Conservation (phyloP, 306 rosid genomes). For the Styphnolobium japonicum region DNA sequence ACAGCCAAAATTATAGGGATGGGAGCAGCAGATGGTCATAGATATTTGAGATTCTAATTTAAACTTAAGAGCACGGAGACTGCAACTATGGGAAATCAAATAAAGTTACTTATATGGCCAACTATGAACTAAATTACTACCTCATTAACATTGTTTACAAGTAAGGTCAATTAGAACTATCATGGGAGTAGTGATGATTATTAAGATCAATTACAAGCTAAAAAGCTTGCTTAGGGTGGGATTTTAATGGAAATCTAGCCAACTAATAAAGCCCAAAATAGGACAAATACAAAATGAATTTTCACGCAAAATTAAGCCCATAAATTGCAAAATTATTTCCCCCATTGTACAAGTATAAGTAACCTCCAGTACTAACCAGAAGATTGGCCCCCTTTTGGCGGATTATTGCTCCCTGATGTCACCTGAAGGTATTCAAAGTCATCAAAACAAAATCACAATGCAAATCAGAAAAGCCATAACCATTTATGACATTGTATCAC, state of each 20-base stretch:
- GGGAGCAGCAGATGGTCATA: no score
- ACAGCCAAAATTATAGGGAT: no score
- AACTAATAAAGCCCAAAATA: background rate
- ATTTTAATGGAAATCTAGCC: background rate
- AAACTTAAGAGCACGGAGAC: no score
- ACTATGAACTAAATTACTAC: background rate
- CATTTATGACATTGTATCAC: background rate
- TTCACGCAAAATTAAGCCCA: no score
- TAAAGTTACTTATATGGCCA: background rate
- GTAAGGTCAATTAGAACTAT: background rate
- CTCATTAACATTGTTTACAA: no score
- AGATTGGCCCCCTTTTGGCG: conserved; percentile 48
- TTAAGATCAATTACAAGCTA: background rate
- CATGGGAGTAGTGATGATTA: background rate
- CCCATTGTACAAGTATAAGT: background rate
- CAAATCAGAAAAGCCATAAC: background rate
- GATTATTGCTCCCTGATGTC: conserved; percentile 35
- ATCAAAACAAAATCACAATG: background rate
- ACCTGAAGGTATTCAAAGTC: conserved; percentile 33
- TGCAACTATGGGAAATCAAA: background rate
- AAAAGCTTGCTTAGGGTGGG: background rate
- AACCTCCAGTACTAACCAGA: conserved; percentile 42
- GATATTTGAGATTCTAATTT: no score
- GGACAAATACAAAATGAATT: background rate
- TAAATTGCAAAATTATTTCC: background rate